phyloP scores from a whole-genome alignment of 768 basidiomycete species.

The Mycena capillaripes region DNA sequence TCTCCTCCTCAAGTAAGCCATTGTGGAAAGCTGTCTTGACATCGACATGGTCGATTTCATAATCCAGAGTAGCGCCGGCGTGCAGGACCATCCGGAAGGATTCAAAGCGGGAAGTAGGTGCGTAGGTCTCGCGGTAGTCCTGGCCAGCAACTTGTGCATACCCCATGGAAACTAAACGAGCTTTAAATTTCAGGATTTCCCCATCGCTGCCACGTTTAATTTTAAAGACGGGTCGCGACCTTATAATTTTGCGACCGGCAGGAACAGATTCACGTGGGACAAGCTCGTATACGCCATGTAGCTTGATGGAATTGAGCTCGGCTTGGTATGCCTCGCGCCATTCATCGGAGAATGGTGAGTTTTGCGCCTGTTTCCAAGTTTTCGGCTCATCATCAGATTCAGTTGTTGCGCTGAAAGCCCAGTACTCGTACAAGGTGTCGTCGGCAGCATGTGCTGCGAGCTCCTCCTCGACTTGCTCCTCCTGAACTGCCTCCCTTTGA shows the following conservation, averaged over 20 bases:
- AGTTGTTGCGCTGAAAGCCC: neutral
- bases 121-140: slow-evolving; percentile 12
- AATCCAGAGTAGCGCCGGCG: slow-evolving; percentile 1
- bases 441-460: neutral
- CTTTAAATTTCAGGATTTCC: slow-evolving; percentile 12
- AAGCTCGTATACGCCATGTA: slow-evolving; percentile 9
- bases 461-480: slow-evolving; percentile 1
- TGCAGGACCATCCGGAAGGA: slow-evolving; percentile 28
- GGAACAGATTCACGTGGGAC: slow-evolving; percentile 3
- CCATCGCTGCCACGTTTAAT: slow-evolving; percentile 14
- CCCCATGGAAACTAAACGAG: slow-evolving; percentile 5
- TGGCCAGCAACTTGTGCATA: slow-evolving; percentile 7
- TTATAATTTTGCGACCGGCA: neutral
- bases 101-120: slow-evolving; percentile 3
- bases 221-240: neutral
- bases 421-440: slow-evolving; percentile 6
- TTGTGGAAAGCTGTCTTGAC: slow-evolving; percentile 12
- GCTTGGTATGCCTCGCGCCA: slow-evolving; percentile 9
- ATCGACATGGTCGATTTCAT: slow-evolving; percentile 14
- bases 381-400: slow-evolving; percentile 15
- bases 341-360: slow-evolving; percentile 7
- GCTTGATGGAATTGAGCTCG: slow-evolving; percentile 9
- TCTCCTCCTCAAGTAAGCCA: slow-evolving; percentile 15
- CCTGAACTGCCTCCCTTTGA: neutral
- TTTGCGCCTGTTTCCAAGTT: slow-evolving; percentile 15